These are phyloP conservation scores for Tetrahymena elliotti DNA, from an alignment of 73 alveolate genomes.

Conservation along the genomic window DNA sequence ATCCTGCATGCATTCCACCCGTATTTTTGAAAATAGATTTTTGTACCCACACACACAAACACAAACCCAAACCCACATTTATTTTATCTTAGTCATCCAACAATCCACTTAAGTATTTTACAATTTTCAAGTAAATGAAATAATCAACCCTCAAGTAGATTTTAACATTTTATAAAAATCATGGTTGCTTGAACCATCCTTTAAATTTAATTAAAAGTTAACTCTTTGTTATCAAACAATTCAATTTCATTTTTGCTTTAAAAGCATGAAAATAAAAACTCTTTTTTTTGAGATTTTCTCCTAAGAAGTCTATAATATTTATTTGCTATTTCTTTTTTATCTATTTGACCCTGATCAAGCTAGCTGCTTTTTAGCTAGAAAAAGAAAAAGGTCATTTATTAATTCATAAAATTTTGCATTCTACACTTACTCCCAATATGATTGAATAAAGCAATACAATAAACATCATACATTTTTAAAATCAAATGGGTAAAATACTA, in stretches of 20 bases:
- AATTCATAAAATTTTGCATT: background rate
- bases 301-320: background rate
- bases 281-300: background rate
- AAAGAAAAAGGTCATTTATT: no score
- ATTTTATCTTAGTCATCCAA: background rate
- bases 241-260: background rate
- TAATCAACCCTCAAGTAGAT: background rate
- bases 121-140: background rate
- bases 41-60: background rate
- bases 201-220: background rate
- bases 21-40: background rate
- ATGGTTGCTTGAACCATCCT: background rate
- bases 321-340: no score
- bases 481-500: background rate
- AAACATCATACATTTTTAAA: no score
- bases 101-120: background rate
- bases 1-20: background rate
- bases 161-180: background rate
- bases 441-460: background rate
- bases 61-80: background rate
- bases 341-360: background rate
- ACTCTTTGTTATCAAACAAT: background rate
- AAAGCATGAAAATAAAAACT: background rate
- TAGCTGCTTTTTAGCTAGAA: background rate
- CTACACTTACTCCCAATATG: background rate